Evolutionary conservation across 2,329 filamentous ascomycete species (phyloP).

Genomic region (Thielaviopsis musarum): DNA sequence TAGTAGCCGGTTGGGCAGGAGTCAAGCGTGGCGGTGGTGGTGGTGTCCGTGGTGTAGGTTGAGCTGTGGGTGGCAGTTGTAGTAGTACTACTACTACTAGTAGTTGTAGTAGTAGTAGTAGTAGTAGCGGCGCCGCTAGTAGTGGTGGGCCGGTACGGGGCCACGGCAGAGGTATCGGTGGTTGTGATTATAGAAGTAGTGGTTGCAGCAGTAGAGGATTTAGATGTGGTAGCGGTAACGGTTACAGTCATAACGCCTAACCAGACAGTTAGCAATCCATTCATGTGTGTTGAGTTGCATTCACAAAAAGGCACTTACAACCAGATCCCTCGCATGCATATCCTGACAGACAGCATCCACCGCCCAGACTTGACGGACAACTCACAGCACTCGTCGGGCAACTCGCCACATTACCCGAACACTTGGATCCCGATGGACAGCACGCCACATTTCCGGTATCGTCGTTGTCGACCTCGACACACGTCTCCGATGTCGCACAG

Average conservation of each 20-base stretch:
- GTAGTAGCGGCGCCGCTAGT: conserved; percentile 25
- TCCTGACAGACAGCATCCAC: conserved; percentile 60
- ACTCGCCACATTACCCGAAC: conserved; percentile 43
- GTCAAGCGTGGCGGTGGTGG: conserved; percentile 22
- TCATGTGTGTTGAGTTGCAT: not conserved
- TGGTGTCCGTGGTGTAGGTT: conserved; percentile 21
- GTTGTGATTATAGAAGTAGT: conserved; percentile 15
- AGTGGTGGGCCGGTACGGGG: conserved; percentile 19
- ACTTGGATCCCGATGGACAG: conserved; percentile 49
- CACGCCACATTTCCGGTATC: conserved; percentile 55
- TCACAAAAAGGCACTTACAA: conserved; percentile 34
- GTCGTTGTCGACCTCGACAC: conserved; percentile 45
- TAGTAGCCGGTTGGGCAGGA: conserved; percentile 81
- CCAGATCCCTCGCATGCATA: conserved; percentile 53
- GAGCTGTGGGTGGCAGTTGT: conserved; percentile 21
- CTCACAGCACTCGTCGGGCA: conserved; percentile 46
- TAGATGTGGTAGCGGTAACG: conserved; percentile 17
- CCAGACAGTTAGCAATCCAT: not conserved
- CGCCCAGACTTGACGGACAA: conserved; percentile 48
- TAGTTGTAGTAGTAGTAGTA: conserved; percentile 22
- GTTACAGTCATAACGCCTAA: conserved; percentile 11
- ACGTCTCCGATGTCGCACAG: conserved; percentile 49
- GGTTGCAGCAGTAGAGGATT: conserved; percentile 17
- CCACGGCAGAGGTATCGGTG: conserved; percentile 22
- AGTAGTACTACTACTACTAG: conserved; percentile 21